Evolutionary conservation across 306 rosid genomes (phyloP), one percentile per base, ranked within the genome.

Genomic region (Leucaena leucocephala): DNA sequence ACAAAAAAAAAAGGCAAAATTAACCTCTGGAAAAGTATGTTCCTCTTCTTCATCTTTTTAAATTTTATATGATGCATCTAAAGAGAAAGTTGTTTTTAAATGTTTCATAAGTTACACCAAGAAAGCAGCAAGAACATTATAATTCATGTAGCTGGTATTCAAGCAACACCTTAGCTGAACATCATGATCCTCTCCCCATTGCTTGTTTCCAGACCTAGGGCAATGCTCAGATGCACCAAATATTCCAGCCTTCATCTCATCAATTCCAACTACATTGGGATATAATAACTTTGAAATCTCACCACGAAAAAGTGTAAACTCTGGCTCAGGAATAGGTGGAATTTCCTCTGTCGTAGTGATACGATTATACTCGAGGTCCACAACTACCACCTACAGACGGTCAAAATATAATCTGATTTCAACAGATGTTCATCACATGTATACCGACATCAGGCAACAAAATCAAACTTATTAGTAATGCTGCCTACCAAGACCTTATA

Each of bases 111-210:
- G 50, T 34, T 50, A 63, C 54, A 50, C 61, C 21, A 17, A 71
- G 74, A 82, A 58, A 82, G 79, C 62, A 68, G 68, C 72, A 64
- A 78, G 67, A 62, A 76, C 58, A 78, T 81, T 76, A 45, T 79
- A 81, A 64, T 76, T 83, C 72, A 46, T 46, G 42, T 78, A 44
- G 74, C 45, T 16, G 81, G 78, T 72, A 63, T 75, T 81, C 72
- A 81, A 80, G 78, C 77, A 86, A 84, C 87, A 95, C 99, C 99
- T 91, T 83, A 95, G 91, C 82, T 91, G 97, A 83, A 95, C 89
- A 83, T 95, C 94, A 15, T 95, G 96, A 81, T 86, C 93, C 85
- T 88, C 98, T 88, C 99, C 97, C 99, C 99, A 95, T 71, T 87
- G 96, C 84, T 89, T 95, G 76, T 84, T 82, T 81, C 86, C 81